Evolutionary conservation across 148 eudicot genomes (phyloP), one percentile per base, ranked within the genome.

Genomic region (Dianthus caryophyllus): DNA sequence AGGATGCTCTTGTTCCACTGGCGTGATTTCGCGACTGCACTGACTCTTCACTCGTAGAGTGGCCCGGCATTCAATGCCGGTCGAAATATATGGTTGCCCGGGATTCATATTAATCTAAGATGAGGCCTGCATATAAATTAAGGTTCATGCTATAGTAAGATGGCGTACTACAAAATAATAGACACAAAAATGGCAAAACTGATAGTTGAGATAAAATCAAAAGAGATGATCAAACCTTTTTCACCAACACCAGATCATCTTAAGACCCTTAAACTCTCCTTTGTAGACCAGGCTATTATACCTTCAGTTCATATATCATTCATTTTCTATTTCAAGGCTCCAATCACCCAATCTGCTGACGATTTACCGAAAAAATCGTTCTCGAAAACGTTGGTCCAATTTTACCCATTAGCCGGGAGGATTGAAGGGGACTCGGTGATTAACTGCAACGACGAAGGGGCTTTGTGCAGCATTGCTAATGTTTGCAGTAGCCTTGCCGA

Each of bases 341-440:
- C 73, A 49, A 61, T 50, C 24, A 24, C 5, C 18, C 8, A 27
- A 18, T 16, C 16, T 6, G 18, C 17, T 33, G 9, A 27, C 7
- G 48, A 16, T 43, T 24, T 7, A 10, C 29, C 79, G 20, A 76
- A 76, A 54, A 30, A 57, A 4, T 79, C 83, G 6, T 62, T 79
- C 8, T 79, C 85, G 0, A 38, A 77, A 41, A 56, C 68, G 17
- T 50, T 83, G 38, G 51, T 71, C 8, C 66, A 39, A 0, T 83
- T 68, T 58, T 76, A 82, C 69, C 83, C 83, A 5, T 72, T 73
- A 25, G 85, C 71, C 0, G 85, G 85, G 0, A 78, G 65, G 22
- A 12, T 76, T 6, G 24, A 58, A 31, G 77, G 67, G 14, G 49
- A 44, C 25, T 7, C 20, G 13, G 54, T 24, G 1, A 60, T 79